Evolutionary conservation across 805 yeast genomes (phyloP).

Genomic region (Sungouiella thailandica): DNA sequence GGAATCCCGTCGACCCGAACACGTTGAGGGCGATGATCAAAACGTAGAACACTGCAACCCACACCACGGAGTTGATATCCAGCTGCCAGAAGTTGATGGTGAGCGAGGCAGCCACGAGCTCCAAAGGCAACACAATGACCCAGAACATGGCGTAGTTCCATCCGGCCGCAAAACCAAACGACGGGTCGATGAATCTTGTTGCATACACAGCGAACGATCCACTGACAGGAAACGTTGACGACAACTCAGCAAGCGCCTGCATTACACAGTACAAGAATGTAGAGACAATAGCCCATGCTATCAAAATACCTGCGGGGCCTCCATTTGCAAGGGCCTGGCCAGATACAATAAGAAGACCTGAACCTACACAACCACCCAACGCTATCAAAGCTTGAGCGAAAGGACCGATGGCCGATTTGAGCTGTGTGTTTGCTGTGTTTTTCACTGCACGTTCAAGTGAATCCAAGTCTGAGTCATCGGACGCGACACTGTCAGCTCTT

Average conservation of each 20-base stretch:
- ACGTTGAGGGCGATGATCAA: conserved; percentile 31
- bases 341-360: conserved; percentile 37
- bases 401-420: conserved; percentile 13
- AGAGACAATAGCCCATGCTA: conserved; percentile 39
- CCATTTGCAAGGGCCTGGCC: conserved; percentile 34
- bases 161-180: conserved; percentile 43
- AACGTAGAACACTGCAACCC: conserved; percentile 38
- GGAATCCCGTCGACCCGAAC: conserved; percentile 32
- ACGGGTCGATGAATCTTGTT: conserved; percentile 37
- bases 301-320: conserved; percentile 31
- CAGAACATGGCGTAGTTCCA: conserved; percentile 42
- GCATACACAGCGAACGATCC: conserved; percentile 41
- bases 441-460: conserved; percentile 13
- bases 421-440: conserved; percentile 8
- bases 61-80: conserved; percentile 34
- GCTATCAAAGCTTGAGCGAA: conserved; percentile 27
- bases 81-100: conserved; percentile 39
- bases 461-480: conserved; percentile 5
- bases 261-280: conserved; percentile 38
- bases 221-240: conserved; percentile 34
- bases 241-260: conserved; percentile 39
- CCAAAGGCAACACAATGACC: conserved; percentile 41
- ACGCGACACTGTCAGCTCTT: conserved; percentile 4
- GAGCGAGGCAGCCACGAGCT: conserved; percentile 38
- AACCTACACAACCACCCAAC: conserved; percentile 39